A percentile compares a stretch with the other conserved stretches of the same genome.
These are phyloP conservation scores for Kwoniella newhampshirensis DNA, from an alignment of 768 basidiomycete genomes.

Conservation along the genomic window DNA sequence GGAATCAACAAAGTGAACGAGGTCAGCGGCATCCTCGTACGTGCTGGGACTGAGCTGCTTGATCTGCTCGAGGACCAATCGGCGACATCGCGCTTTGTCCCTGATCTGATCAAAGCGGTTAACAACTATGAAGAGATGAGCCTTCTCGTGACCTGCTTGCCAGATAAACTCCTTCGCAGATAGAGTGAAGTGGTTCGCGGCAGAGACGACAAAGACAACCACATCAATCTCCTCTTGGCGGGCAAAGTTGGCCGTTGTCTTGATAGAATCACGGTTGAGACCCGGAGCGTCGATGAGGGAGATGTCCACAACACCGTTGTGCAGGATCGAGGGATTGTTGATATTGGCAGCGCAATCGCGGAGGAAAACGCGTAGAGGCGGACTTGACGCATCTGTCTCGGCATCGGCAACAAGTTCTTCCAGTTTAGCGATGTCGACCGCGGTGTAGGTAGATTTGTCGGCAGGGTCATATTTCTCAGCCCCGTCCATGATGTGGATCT, in stretches of 20 bases:
- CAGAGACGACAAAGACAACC: conserved; percentile 94
- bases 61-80: conserved; percentile 89
- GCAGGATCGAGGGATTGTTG: conserved; percentile 76
- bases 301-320: conserved; percentile 94
- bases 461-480: conserved; percentile 63
- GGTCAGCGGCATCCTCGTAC: conserved; percentile 82
- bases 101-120: conserved; percentile 96
- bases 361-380: conserved; percentile 84
- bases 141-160: conserved; percentile 93
- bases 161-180: conserved; percentile 91
- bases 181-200: conserved; percentile 97
- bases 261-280: conserved; percentile 88
- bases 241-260: conserved; percentile 92
- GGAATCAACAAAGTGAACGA: conserved; percentile 98
- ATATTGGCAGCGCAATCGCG: conserved; percentile 66
- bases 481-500: conserved; percentile 57
- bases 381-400: conserved; percentile 60
- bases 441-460: conserved; percentile 75
- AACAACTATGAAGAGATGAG: conserved; percentile 96
- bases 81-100: conserved; percentile 89
- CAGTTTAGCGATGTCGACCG: conserved; percentile 66
- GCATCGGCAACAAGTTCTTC: conserved; percentile 76
- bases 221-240: conserved; percentile 98
- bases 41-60: conserved; percentile 87
- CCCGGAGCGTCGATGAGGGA: conserved; percentile 98